These are phyloP conservation scores for Candida broadrunensis DNA, from an alignment of 805 yeast species.

Conservation along the genomic window DNA sequence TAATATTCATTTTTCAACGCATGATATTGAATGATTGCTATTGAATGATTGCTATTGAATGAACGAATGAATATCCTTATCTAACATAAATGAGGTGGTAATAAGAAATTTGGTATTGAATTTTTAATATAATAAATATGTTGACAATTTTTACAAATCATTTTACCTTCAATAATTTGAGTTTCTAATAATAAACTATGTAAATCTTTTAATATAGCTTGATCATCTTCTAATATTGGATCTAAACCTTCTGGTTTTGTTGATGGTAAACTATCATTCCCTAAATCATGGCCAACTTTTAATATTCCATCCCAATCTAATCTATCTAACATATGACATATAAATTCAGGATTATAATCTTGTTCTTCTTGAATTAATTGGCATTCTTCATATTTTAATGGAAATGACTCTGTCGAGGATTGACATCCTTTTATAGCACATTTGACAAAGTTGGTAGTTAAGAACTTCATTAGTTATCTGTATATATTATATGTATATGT, in stretches of 20 bases:
- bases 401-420: slow-evolving; percentile 71
- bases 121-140: slow-evolving; percentile 89
- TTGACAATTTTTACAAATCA: slow-evolving; percentile 83
- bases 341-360: slow-evolving; percentile 81
- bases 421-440: slow-evolving; percentile 88
- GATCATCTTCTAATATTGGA: slow-evolving; percentile 49
- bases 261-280: slow-evolving; percentile 57
- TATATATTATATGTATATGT: too few species aligned
- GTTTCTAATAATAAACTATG: slow-evolving; percentile 82
- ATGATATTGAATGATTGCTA: too few species aligned
- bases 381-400: slow-evolving; percentile 67
- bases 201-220: slow-evolving; percentile 63
- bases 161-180: slow-evolving; percentile 80
- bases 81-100: slow-evolving; percentile 88
- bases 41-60: too few species aligned
- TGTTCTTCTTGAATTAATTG: slow-evolving; percentile 72
- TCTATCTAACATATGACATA: slow-evolving; percentile 71
- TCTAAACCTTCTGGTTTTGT: slow-evolving; percentile 58
- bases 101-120: slow-evolving; percentile 87
- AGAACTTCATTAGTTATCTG: slow-evolving; percentile 87
- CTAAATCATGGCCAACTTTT: slow-evolving; percentile 68
- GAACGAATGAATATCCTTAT: too few species aligned
- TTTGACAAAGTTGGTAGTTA: slow-evolving; percentile 94
- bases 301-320: slow-evolving; percentile 87
- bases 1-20: too few species aligned